Base-by-base conservation (phyloP, 2,329 filamentous ascomycete species). In the Phyllosticta citriasiana region DNA sequence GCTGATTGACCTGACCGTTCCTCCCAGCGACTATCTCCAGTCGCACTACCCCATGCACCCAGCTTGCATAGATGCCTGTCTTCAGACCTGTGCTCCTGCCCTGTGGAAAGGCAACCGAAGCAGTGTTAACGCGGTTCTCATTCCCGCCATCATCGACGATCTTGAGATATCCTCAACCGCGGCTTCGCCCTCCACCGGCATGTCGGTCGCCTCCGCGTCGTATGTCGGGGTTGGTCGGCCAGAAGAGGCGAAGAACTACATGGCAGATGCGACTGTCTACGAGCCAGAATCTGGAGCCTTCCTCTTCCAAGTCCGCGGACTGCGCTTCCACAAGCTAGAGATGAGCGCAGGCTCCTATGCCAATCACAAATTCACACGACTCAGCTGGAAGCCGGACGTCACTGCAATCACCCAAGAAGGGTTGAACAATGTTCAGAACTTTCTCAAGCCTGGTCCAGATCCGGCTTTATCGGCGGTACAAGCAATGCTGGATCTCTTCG, bases 401-500 rank as follows among this genome's bases (percentile, higher is more conserved):
- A 53, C 25, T 30, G 4, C 27, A 30, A 30, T 30, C 27, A n/a
- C 22, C 27, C 27, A 30, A 30, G 27, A 30, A 60, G 55, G 9
- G 63, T 30, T 16, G 12, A 63, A 54, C 4, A 61, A 63, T 3
- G 25, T 65, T 1, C 63, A 67, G 24, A 7, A 67, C 30, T 50
- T 59, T 8, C 35, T 61, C 30, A 53, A 64, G 52, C 60, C 61
- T 30, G 62, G 57, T 47, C 26, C 61, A 47, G 27, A 30, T 30
- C 27, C 27, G 2, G 27, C 27, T 30, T 8, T 60, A 62, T 1
- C 35, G 19, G 12, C 55, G 58, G 9, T 69, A 2, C 14, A 55
- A n/a, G 25, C 54, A 2, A 14, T 74, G 1, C 58, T 78, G 5
- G 70, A 77, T 55, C 61, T 76, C 0, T 59, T 75, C 0, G 72